phyloP scores from a whole-genome alignment of 257 asterid species.

The Fraxinus anomala region DNA sequence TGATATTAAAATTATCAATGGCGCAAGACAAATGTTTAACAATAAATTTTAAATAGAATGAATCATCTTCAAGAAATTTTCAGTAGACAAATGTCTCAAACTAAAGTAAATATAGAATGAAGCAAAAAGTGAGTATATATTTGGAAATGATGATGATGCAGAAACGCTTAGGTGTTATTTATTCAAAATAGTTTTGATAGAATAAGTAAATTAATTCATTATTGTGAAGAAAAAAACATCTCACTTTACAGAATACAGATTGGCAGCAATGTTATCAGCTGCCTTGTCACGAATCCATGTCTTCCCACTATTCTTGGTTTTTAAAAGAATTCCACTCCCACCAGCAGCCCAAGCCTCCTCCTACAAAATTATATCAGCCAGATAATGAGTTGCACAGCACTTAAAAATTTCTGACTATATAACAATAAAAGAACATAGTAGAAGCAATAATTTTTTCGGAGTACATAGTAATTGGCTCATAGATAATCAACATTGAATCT shows the following conservation, averaged over 20 bases:
- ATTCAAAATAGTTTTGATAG: conserved; percentile 7
- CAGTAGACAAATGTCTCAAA: background rate
- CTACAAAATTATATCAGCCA: conserved; percentile 36
- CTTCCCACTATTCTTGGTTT: conserved; percentile 88
- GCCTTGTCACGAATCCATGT: conserved; percentile 91
- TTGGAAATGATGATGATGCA: background rate
- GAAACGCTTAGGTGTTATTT: background rate
- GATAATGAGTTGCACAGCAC: conserved; percentile 10
- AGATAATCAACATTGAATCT: background rate
- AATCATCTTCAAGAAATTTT: background rate
- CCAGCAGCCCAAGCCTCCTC: conserved; percentile 99
- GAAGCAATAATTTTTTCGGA: background rate
- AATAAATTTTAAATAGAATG: too few species aligned
- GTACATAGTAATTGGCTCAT: background rate
- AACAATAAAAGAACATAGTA: background rate
- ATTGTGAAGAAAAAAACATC: conserved; percentile 29
- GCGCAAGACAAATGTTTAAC: background rate
- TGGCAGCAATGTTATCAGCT: conserved; percentile 95
- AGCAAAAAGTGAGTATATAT: background rate
- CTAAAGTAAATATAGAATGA: background rate
- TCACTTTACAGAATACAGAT: conserved; percentile 95
- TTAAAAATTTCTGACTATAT: background rate
- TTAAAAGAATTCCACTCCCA: conserved; percentile 88
- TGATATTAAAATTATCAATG: background rate
- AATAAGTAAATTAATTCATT: conserved; percentile 6